Base-by-base conservation (phyloP, 1,284 basidiomycete species). In the Mycosarcoma maydis region DNA sequence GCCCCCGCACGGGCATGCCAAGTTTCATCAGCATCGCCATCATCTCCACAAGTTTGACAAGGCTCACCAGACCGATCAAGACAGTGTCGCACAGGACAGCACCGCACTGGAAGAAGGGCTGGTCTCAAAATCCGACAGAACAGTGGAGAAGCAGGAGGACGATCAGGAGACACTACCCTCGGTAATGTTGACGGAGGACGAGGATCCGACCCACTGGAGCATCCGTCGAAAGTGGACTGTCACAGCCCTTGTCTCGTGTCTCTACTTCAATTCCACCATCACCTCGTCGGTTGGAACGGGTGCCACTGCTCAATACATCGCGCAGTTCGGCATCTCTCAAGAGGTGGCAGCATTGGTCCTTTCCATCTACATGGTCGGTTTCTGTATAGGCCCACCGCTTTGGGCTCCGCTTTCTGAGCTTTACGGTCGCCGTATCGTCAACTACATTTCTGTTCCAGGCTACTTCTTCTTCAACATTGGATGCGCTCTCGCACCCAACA, bases 381-480 rank as follows among this genome's bases (percentile, higher is more conserved):
- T 73, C 43, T 69, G 65, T 29, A 43, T 77, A 20, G 73, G 72
- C 4, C 73, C 75, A 14, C 53, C 72, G 10, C 30, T 77, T 23
- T 69, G 68, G 54, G 75, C 71, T 6, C 75, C 75, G 0, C 41
- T 71, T 20, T 71, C 67, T 2, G 75, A 77, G 39, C 51, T 74
- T 17, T 59, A 57, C 33, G 75, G 75, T 3, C 66, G 75, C n/a
- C 40, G 48, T 10, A 29, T 55, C n/a, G 67, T 77, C 52, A 73
- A 71, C 48, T 44, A 73, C 39, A 39, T 65, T 20, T 64, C 70
- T 8, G 54, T 65, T 2, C 57, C 65, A 2, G 42, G 68, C 39
- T 70, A 58, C 47, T 56, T 61, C 22, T 53, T 70, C 32, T 75
- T 73, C 49, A 66, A 67, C 48, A 58, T 75, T 24, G 71, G 67